Evolutionary conservation across 805 yeast genomes (phyloP).

Genomic region (Priceomyces melissophilus): DNA sequence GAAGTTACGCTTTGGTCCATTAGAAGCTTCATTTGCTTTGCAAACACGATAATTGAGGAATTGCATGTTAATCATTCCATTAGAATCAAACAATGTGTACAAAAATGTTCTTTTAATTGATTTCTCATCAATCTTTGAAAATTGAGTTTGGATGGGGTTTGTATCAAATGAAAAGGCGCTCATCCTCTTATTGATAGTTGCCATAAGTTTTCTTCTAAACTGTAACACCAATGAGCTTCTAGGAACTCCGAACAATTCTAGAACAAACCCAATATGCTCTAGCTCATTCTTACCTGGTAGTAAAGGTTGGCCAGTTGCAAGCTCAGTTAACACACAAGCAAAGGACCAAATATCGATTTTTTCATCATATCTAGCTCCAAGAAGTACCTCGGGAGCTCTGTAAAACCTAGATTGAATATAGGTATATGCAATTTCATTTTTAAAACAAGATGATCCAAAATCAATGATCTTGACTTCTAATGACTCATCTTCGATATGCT

Average conservation of each 20-base stretch:
- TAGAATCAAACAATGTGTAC: constrained; percentile 35
- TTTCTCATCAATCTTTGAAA: constrained; percentile 24
- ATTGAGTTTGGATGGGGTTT: constrained; percentile 1
- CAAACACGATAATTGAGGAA: constrained; percentile 27
- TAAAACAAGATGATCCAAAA: constrained; percentile 66
- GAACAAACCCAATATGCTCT: constrained; percentile 42
- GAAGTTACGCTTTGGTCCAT: constrained; percentile 17
- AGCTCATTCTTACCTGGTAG: constrained; percentile 49
- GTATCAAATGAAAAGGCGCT: constrained; percentile 7
- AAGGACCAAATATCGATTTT: constrained; percentile 52
- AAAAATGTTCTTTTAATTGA: constrained; percentile 30
- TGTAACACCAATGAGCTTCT: constrained; percentile 33
- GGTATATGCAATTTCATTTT: constrained; percentile 42
- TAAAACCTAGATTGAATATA: constrained; percentile 66
- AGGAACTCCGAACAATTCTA: constrained; percentile 49
- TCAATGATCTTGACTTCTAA: constrained; percentile 69
- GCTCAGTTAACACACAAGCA: constrained; percentile 41
- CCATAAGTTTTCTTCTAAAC: constrained; percentile 35
- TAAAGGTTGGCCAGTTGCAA: constrained; percentile 36
- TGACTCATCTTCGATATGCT: constrained; percentile 28
- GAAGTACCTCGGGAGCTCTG: constrained; percentile 72
- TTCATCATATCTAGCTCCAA: constrained; percentile 60
- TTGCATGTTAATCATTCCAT: constrained; percentile 36
- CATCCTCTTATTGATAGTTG: constrained; percentile 13
- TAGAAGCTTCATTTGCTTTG: constrained; percentile 10